Percentiles rank a stretch among this genome's conserved stretches.
Conservation (phyloP, 805 yeast genomes). For the Saccharomycopsis malanga region DNA sequence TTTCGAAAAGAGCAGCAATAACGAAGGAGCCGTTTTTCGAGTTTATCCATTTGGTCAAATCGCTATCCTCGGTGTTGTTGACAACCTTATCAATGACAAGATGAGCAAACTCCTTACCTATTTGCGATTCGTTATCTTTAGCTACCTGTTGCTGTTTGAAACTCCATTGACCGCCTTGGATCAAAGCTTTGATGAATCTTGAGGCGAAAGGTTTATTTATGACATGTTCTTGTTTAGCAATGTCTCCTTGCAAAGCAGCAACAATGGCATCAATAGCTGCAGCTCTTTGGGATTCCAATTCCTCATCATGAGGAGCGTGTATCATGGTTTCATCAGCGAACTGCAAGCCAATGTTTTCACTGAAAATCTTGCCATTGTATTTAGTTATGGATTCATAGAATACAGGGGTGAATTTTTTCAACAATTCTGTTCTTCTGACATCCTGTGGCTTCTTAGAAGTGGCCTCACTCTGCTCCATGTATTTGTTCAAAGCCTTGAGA, state of each 20-base stretch:
- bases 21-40: constrained; percentile 69
- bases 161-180: constrained; percentile 83
- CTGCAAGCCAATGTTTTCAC: constrained; percentile 78
- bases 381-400: constrained; percentile 49
- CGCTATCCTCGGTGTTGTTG: constrained; percentile 46
- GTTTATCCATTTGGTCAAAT: constrained; percentile 61
- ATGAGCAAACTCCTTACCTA: constrained; percentile 55
- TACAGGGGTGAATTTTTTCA: constrained; percentile 56
- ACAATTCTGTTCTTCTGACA: constrained; percentile 65
- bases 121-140: constrained; percentile 38
- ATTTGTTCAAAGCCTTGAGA: constrained; percentile 51
- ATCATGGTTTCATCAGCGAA: constrained; percentile 69
- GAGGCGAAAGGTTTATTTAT: constrained; percentile 66
- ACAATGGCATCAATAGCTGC: constrained; percentile 48
- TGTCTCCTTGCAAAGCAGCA: constrained; percentile 55
- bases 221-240: constrained; percentile 56
- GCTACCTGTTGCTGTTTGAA: constrained; percentile 48
- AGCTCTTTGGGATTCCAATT: constrained; percentile 34
- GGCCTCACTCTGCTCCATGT: constrained; percentile 48
- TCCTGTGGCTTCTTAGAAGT: constrained; percentile 84
- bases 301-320: constrained; percentile 37
- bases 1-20: constrained; percentile 72
- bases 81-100: constrained; percentile 12
- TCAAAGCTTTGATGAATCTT: constrained; percentile 65
- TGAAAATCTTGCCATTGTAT: constrained; percentile 41